These are phyloP conservation scores for Verbascum thapsus DNA, from an alignment of 257 asterid genomes.

Conservation along the genomic window DNA sequence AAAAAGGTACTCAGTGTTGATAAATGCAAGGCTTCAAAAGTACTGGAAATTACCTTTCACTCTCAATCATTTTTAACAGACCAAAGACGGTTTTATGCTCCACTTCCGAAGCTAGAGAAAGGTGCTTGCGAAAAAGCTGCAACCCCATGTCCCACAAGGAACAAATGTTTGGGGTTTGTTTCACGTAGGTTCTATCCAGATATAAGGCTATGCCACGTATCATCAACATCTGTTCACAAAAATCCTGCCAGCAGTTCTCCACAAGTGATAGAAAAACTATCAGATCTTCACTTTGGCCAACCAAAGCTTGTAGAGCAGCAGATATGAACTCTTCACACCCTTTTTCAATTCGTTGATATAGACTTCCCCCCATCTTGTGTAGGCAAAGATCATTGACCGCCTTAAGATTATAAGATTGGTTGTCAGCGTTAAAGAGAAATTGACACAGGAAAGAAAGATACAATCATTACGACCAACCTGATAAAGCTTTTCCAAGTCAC, in stretches of 20 bases:
- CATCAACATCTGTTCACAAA: constrained; percentile 69
- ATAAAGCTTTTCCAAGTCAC: constrained; percentile 71
- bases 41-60: constrained; percentile 65
- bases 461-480: constrained; percentile 41
- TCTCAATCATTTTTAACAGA: constrained; percentile 84
- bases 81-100: constrained; percentile 92
- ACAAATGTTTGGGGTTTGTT: constrained; percentile 82
- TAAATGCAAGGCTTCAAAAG: constrained; percentile 6
- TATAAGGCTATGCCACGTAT: constrained; percentile 36
- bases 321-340: constrained; percentile 60
- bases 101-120: constrained; percentile 85
- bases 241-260: constrained; percentile 63
- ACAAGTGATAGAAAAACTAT: constrained; percentile 66
- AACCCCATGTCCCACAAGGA: constrained; percentile 99
- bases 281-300: constrained; percentile 69
- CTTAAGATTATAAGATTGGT: constrained; percentile 31
- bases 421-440: constrained; percentile 24
- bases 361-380: constrained; percentile 74
- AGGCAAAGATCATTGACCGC: constrained; percentile 71
- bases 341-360: constrained; percentile 61
- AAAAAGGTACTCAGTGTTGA: too few species aligned
- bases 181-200: constrained; percentile 95
- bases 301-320: constrained; percentile 56
- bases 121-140: constrained; percentile 95
- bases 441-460: constrained; percentile 12